Evolutionary conservation across 331 rosid species (phyloP).

Genomic region (Pyrus hybrid): DNA sequence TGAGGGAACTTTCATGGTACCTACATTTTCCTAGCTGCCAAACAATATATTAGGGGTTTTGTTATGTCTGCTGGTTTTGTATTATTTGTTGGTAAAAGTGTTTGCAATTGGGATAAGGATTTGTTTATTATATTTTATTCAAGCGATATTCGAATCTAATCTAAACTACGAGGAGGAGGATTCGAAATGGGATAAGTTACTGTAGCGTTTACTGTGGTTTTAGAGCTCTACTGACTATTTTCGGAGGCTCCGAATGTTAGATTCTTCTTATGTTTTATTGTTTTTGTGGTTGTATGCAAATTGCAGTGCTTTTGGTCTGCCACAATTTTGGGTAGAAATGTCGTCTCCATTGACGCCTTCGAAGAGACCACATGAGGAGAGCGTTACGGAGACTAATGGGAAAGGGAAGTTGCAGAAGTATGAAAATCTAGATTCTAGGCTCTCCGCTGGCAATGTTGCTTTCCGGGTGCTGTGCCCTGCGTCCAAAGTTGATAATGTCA

Average conservation of each 20-base stretch:
- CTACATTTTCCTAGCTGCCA: not conserved
- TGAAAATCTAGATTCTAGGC: slow-evolving; percentile 18
- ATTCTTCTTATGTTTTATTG: not conserved
- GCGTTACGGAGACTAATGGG: slow-evolving; percentile 31
- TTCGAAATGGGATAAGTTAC: no score
- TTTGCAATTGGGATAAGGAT: not conserved
- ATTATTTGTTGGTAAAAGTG: not conserved
- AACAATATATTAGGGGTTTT: not conserved
- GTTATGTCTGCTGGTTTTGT: not conserved
- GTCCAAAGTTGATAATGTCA: slow-evolving; percentile 44
- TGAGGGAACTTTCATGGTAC: not conserved
- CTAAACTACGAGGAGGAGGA: no score
- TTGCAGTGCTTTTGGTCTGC: slow-evolving; percentile 13
- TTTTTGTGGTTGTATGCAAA: not conserved
- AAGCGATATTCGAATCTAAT: no score
- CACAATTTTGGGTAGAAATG: slow-evolving; percentile 26
- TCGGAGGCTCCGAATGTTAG: no score
- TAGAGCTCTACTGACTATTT: no score
- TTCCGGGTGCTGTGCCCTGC: slow-evolving; percentile 65
- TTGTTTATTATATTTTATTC: no score
- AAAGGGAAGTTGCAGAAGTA: slow-evolving; percentile 62
- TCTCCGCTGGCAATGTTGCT: slow-evolving; percentile 26
- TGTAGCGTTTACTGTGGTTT: no score
- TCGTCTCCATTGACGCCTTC: slow-evolving; percentile 53
- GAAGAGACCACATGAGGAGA: slow-evolving; percentile 58